These are phyloP conservation scores for Chrysoporthe puriensis DNA, from an alignment of 2,329 filamentous ascomycete genomes.

Conservation along the genomic window DNA sequence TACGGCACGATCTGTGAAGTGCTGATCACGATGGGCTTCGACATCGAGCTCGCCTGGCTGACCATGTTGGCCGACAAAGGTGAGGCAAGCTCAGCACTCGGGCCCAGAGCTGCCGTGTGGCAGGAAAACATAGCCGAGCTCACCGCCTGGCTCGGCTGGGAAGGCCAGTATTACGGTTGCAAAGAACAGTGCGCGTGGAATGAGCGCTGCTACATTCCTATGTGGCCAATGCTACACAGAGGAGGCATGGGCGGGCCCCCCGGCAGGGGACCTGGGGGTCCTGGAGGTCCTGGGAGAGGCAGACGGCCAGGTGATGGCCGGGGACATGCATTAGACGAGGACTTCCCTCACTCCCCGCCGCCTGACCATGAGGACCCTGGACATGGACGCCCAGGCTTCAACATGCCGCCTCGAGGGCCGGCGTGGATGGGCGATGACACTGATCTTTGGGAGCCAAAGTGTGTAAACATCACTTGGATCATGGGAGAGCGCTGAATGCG, in stretches of 20 bases:
- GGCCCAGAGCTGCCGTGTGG: conserved; percentile 34
- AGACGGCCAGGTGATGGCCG: conserved; percentile 16
- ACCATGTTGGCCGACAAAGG: conserved; percentile 3
- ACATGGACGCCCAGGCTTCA: conserved; percentile 13
- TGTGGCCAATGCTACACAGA: conserved; percentile 48
- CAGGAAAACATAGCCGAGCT: conserved; percentile 44
- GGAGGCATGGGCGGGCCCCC: conserved; percentile 16
- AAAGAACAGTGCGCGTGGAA: conserved; percentile 45
- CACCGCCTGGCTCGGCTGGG: conserved; percentile 56
- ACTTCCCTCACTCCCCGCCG: not conserved
- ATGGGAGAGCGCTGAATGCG: conserved; percentile 20
- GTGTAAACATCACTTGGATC: conserved; percentile 29
- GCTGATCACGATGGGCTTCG: conserved; percentile 47
- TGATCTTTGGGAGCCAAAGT: conserved; percentile 38
- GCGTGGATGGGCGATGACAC: conserved; percentile 34
- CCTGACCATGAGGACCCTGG: conserved; percentile 20
- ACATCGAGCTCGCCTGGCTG: conserved; percentile 45
- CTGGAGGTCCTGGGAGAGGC: conserved; percentile 7
- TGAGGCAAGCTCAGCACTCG: conserved; percentile 14
- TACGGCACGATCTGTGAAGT: conserved; percentile 45
- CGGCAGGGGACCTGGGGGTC: conserved; percentile 25
- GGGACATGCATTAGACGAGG: conserved; percentile 2
- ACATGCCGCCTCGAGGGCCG: conserved; percentile 31
- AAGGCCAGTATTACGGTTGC: conserved; percentile 49
- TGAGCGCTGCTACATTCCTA: conserved; percentile 53